Evolutionary conservation across 345 rosid species (phyloP), one percentile per base, ranked within the genome.

Genomic region (Sisymbrium altissimum): DNA sequence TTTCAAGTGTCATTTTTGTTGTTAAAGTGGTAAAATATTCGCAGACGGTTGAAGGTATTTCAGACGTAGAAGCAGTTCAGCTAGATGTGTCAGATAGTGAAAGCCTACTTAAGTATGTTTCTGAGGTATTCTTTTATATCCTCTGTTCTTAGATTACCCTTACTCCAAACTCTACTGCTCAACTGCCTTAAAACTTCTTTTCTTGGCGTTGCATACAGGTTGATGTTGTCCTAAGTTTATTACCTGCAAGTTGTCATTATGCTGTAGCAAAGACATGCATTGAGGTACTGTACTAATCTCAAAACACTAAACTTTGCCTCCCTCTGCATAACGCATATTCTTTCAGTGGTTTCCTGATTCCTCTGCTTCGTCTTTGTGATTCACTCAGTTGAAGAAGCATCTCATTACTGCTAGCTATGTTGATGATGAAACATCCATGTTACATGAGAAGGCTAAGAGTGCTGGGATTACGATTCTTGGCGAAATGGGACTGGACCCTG

Each of bases 401-500:
- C 96, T 94, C 23, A 88, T 94, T 66, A 94, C 98, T 44, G 98
- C 98, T 45, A 94, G 97, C 84, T 94, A 94, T 68, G 83, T 94
- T 6, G 97, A 94, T 76, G 90, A 88, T 72, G 78, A 88, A 57
- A 84, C 87, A 71, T 89, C 83, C 27, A 76, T 36, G 64, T 79
- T 94, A 52, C 81, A 87, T 62, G 91, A 86, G 55, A 84, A 86
- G 77, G 97, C 97, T 70, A 91, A 81, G 82, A 80, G 44, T 67
- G 96, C 88, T 64, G 95, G 93, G 53, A 81, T 89, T 66, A 86
- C 96, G 1, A 88, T 94, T 83, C 95, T 94, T 54, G 97, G 97
- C 4, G 98, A 94, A 84, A 91, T 94, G 97, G 98, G 98, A 35
- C 81, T 94, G 81, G 98, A 94, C 79, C 98, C 98, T 69, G 98